phyloP scores from a whole-genome alignment of 2,329 filamentous ascomycete genomes.

The Penicillium sp. region DNA sequence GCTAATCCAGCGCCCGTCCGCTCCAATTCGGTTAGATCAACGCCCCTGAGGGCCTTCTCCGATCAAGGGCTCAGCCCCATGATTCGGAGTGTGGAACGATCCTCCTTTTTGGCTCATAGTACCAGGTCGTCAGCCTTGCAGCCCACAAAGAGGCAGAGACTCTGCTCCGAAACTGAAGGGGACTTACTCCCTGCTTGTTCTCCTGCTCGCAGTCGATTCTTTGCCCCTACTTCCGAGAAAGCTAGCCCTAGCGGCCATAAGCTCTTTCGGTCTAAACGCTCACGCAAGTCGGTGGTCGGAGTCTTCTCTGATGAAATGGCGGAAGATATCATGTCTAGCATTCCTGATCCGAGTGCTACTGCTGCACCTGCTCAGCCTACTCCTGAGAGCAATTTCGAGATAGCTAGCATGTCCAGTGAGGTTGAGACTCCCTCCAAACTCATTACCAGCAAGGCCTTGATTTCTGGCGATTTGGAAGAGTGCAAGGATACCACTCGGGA shows the following conservation, averaged over 20 bases:
- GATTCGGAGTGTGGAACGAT: slow-evolving; percentile 42
- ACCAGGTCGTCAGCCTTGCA: slow-evolving; percentile 45
- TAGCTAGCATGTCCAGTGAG: neutral
- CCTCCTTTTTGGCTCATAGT: slow-evolving; percentile 41
- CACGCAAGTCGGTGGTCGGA: slow-evolving; percentile 46
- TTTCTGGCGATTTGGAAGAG: neutral
- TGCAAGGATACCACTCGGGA: slow-evolving; percentile 15
- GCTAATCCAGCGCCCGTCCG: slow-evolving; percentile 50
- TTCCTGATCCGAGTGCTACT: slow-evolving; percentile 37
- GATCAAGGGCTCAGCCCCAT: slow-evolving; percentile 42
- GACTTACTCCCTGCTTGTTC: slow-evolving; percentile 33
- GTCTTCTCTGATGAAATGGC: slow-evolving; percentile 56
- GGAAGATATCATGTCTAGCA: slow-evolving; percentile 50
- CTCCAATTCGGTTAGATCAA: slow-evolving; percentile 34
- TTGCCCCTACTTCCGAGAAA: slow-evolving; percentile 35
- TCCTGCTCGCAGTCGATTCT: slow-evolving; percentile 50
- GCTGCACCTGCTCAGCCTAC: slow-evolving; percentile 4
- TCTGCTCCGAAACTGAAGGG: slow-evolving; percentile 50
- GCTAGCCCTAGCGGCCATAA: slow-evolving; percentile 43
- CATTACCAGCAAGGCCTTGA: neutral
- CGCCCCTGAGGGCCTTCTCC: slow-evolving; percentile 38
- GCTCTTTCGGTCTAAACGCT: slow-evolving; percentile 39
- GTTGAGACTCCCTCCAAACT: neutral
- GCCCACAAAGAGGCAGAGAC: slow-evolving; percentile 51
- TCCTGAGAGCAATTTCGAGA: neutral